Evolutionary conservation across 2,329 filamentous ascomycete species (phyloP), one percentile per base, ranked within the genome.

Genomic region (Zalaria obscura): DNA sequence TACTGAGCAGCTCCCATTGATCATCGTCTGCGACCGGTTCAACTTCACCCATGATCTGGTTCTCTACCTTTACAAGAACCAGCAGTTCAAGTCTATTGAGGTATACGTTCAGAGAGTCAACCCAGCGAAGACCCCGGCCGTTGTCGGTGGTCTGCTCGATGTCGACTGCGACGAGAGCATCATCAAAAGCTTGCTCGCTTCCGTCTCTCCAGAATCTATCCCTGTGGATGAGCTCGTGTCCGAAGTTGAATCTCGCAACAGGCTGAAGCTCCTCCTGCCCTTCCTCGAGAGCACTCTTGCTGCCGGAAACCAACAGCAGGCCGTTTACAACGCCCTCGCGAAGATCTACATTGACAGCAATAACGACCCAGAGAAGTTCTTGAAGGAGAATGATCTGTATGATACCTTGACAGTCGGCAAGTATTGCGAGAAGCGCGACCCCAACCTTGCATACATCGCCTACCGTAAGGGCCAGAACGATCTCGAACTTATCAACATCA

Each of bases 331-430:
- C 51, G 93, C 91, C 5, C 73, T 98, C 27, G 91, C 91, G 40
- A 98, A 98, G 76, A 98, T 98, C 52, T 98, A 98, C 67, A 98
- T 98, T 44, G 91, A 98, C 64, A 87, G 79, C 51, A 98, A 98
- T 73, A 94, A 95, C 67, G 87, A 95, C 60, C 91, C 91, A 0
- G 91, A 98, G 72, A 84, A 85, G 58, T 98, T 98, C 70, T 69
- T 98, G 40, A 93, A 91, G 68, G 86, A 95, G 66, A 98, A 98
- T 58, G 86, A 95, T 55, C 78, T 91, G 60, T 98, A 98, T 52
- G 91, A 98, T 57, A 86, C 91, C 3, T 69, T 96, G 34, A 76
- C 72, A 25, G 85, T 98, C 42, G 91, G 91, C 61, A 95, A 94
- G 66, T 98, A 98, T 70, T 98, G 89, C 60, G 89, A 95, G 70